phyloP scores from a whole-genome alignment of 169 alveolate species.

The Plasmodium falciparum region DNA sequence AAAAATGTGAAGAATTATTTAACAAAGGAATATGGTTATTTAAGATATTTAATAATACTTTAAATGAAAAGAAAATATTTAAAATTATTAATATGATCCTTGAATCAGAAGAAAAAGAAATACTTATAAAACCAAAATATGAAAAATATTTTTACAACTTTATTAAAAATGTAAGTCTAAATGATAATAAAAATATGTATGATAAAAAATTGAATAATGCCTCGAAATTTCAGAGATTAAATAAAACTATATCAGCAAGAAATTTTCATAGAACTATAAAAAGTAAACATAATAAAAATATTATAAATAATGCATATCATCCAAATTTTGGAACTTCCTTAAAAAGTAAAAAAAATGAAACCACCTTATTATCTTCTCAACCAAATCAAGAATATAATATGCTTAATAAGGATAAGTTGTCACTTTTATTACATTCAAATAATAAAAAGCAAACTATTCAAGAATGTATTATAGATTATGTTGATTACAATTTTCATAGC shows the following conservation, averaged over 20 bases:
- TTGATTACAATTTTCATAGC: slow-evolving; percentile 27
- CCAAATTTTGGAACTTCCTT: slow-evolving; percentile 31
- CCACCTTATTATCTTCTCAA: slow-evolving; percentile 2
- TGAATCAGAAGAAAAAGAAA: slow-evolving; percentile 74
- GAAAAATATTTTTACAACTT: slow-evolving; percentile 70
- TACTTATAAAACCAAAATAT: slow-evolving; percentile 51
- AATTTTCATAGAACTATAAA: slow-evolving; percentile 1
- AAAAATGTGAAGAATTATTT: slow-evolving; percentile 64
- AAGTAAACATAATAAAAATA: slow-evolving; percentile 16
- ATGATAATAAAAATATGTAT: slow-evolving; percentile 11
- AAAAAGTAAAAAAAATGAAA: slow-evolving; percentile 51
- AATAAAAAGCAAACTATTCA: slow-evolving; percentile 67
- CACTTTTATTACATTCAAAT: slow-evolving; percentile 35
- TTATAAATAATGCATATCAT: slow-evolving; percentile 1
- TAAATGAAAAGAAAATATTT: slow-evolving; percentile 51
- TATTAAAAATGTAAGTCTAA: slow-evolving; percentile 28
- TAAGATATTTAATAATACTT: slow-evolving; percentile 20
- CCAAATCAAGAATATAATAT: slow-evolving; percentile 26
- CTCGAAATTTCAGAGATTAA: slow-evolving; percentile 37
- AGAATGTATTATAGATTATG: slow-evolving; percentile 68
- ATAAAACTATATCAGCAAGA: slow-evolving; percentile 11
- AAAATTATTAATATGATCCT: slow-evolving; percentile 47
- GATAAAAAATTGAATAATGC: slow-evolving; percentile 19
- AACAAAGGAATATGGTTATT: slow-evolving; percentile 68
- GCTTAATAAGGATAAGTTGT: slow-evolving; percentile 40